A percentile compares a stretch with the other conserved stretches of the same genome.
These are phyloP conservation scores for Chytriomyces confervae DNA, from an alignment of 192 early-diverging fungal genomes.

Conservation along the genomic window DNA sequence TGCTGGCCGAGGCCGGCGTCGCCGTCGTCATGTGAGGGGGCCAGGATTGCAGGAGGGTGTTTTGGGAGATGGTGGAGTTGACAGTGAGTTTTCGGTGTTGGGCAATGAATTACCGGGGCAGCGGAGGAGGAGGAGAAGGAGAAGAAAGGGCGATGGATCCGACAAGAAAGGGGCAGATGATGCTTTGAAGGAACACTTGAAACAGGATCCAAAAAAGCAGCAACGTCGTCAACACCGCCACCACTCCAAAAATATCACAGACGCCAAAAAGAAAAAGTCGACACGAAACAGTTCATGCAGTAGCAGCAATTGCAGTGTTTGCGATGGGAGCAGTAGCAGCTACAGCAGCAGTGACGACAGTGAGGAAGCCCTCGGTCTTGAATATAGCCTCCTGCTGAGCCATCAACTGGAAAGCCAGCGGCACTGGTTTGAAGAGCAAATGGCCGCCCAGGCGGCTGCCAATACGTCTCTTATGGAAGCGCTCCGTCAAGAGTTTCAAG, in stretches of 20 bases:
- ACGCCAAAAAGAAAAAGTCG: constrained; percentile 7
- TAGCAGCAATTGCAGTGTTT: background rate
- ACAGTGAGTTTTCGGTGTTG: background rate
- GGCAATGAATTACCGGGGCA: too few relatives aligned
- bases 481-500: constrained; percentile 19
- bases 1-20: background rate
- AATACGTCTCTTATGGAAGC: background rate
- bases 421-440: constrained; percentile 78
- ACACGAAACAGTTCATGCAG: constrained; percentile 12
- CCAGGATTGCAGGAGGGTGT: constrained; percentile 7
- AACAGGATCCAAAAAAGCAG: too few relatives aligned
- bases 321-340: background rate
- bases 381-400: constrained; percentile 82
- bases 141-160: too few relatives aligned
- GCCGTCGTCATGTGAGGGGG: background rate
- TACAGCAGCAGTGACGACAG: constrained; percentile 48
- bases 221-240: too few relatives aligned
- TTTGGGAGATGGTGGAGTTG: constrained; percentile 1
- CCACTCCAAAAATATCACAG: background rate
- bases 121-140: constrained; percentile 4
- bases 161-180: background rate
- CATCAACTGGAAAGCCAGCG: constrained; percentile 90
- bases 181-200: background rate
- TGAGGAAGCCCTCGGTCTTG: constrained; percentile 75
- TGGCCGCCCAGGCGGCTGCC: constrained; percentile 47